Evolutionary conservation across 2,329 filamentous ascomycete species (phyloP), one percentile per base, ranked within the genome.

Genomic region (Colletotrichum zoysiae): DNA sequence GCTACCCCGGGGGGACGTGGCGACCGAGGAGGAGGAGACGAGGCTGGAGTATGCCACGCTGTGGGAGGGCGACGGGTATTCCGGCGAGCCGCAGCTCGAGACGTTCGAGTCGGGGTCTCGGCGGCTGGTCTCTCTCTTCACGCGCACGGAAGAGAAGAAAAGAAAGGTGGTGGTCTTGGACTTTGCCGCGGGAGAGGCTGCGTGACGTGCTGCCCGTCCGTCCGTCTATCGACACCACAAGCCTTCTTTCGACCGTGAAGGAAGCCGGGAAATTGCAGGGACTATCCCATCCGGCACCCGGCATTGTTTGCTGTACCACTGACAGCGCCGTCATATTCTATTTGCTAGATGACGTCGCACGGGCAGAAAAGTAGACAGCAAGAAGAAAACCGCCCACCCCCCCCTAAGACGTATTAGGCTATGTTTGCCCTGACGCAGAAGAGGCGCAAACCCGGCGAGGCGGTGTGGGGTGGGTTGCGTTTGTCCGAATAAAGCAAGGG

Each of bases 81-180:
- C 65, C n/a, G 70, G 70, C 38, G 70, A 72, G 55, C 70, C 70
- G 60, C 70, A 72, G 70, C 30, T 65, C 1, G 65, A 70, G 23
- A 44, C 70, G 44, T 72, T 65, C 35, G 59, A 60, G 8, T 72
- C 70, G 38, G 65, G 70, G 23, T 42, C 53, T 42, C 57, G 23
- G 60, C 55, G 20, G 38, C 1, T 72, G 55, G 33, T 72, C 50
- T 72, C 70, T 18, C 38, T 70, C 18, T 72, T 48, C 35, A 72
- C 70, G 16, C 70, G 70, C 38, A 70, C 70, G 11, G 70, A 72
- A 40, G 65, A 70, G 60, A 40, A 61, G 65, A 20, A 72, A 56
- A 57, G 70, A 72, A 48, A 46, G 23, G 70, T 70, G 2, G 65
- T 72, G 20, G 65, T 72, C 11, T 20, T 72, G 65, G 70, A 72